Evolutionary conservation across 441 rosid genomes (phyloP), one percentile per base, ranked within the genome.

Genomic region (Macaranga tanarius): DNA sequence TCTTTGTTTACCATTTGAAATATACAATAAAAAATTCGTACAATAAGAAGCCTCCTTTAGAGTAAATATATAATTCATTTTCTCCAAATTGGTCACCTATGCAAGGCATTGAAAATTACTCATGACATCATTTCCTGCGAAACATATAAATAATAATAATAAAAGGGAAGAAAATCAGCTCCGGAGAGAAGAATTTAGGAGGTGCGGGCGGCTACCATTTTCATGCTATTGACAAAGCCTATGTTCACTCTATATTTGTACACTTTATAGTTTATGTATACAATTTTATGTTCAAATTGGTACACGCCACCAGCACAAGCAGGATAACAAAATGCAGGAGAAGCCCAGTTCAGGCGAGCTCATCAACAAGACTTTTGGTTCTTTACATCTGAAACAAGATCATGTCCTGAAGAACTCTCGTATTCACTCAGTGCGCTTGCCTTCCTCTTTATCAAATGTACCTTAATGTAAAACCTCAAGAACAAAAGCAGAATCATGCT

Each of bases 391-490:
- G 45, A 56, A 4, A 19, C 56, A 47, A 51, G 48, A 3, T 11
- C 10, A 66, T 22, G 63, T 70, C 19, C 59, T 13, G 78, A 73
- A 25, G 66, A 42, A 26, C 48, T 54, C 25, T 69, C 58, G 3
- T 40, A 34, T 22, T 64, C 66, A 51, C 64, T 40, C 26, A 2
- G 16, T 17, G 22, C 16, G 19, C 23, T 68, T 5, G 56, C 77
- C 1, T 5, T 61, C 42, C 25, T 77, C 67, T 68, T 74, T 31
- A 48, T 70, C 75, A 73, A 73, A 79, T 82, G 80, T 62, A 75
- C 73, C 79, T 80, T 84, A 57, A 86, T 62, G 58, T 90, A 90
- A 74, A 89, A 93, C 61, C 86, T 87, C 67, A 91, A 62, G 69
- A 93, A 87, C 72, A 87, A 69, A 28, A 92, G 58, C 79, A 83